Conservation (phyloP, 805 yeast genomes). For the Sugiyamaella boreocaroliniensis region DNA sequence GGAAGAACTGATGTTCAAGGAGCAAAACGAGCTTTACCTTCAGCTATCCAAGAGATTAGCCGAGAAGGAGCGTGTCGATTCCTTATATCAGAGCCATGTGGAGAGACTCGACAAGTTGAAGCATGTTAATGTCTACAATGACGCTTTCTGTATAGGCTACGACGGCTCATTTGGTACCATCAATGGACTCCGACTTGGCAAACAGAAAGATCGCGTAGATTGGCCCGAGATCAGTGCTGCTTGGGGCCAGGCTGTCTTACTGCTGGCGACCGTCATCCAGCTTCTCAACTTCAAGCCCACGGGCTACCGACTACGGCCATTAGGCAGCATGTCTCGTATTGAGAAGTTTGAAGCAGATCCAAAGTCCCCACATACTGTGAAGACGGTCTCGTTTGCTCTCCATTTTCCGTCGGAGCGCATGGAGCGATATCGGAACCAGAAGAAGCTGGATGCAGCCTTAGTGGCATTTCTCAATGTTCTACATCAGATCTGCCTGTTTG, state of each 20-base stretch:
- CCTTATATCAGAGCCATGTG: slow-evolving; percentile 54
- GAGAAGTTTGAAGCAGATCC: slow-evolving; percentile 45
- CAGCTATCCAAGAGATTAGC: slow-evolving; percentile 45
- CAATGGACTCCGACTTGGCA: slow-evolving; percentile 78
- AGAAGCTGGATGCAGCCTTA: slow-evolving; percentile 74
- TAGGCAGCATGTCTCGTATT: slow-evolving; percentile 79
- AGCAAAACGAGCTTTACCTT: slow-evolving; percentile 51
- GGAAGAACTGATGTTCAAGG: slow-evolving; percentile 41
- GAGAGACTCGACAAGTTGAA: slow-evolving; percentile 65
- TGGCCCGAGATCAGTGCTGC: slow-evolving; percentile 94
- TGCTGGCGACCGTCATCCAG: slow-evolving; percentile 57
- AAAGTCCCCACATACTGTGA: slow-evolving; percentile 30
- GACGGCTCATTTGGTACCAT: slow-evolving; percentile 84
- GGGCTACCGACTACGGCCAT: slow-evolving; percentile 63
- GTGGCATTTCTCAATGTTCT: slow-evolving; percentile 65
- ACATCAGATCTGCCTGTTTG: slow-evolving; percentile 41
- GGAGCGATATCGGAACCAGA: slow-evolving; percentile 65
- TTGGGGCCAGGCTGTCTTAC: slow-evolving; percentile 70
- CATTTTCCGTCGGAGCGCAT: slow-evolving; percentile 63
- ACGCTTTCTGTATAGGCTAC: slow-evolving; percentile 74
- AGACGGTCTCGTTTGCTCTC: slow-evolving; percentile 41
- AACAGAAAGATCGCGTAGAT: slow-evolving; percentile 56
- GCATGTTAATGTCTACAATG: slow-evolving; percentile 73
- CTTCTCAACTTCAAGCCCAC: slow-evolving; percentile 49
- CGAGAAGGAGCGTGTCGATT: slow-evolving; percentile 56